Evolutionary conservation across 2,329 filamentous ascomycete genomes (phyloP).

Genomic region (Venturiaceae sp.): DNA sequence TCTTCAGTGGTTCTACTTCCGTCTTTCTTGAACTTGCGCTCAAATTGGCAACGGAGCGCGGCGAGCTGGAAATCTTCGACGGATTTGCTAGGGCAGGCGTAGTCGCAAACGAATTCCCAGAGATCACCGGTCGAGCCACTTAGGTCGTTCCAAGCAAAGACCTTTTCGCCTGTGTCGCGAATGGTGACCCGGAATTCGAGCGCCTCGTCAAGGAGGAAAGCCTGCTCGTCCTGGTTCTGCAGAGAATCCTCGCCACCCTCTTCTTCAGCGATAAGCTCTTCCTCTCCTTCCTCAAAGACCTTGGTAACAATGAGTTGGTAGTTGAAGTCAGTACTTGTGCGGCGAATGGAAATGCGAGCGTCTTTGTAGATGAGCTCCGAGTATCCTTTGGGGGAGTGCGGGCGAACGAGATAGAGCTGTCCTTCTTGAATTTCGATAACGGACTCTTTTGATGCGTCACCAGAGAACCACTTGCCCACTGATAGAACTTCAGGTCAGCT

Average conservation of each 20-base stretch:
- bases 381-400: conserved; percentile 91
- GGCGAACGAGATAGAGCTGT: conserved; percentile 93
- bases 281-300: conserved; percentile 95
- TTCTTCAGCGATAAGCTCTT: conserved; percentile 81
- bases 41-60: conserved; percentile 92
- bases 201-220: conserved; percentile 86
- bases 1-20: conserved; percentile 70
- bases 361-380: conserved; percentile 99
- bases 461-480: conserved; percentile 92
- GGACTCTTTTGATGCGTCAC: conserved; percentile 79
- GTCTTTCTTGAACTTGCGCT: conserved; percentile 80
- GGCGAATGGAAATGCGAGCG: conserved; percentile 81
- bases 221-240: conserved; percentile 90
- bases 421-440: conserved; percentile 92
- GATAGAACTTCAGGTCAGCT: background rate
- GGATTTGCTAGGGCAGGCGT: conserved; percentile 56
- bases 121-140: conserved; percentile 89
- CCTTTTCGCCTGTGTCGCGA: conserved; percentile 68
- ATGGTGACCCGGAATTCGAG: conserved; percentile 80
- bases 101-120: conserved; percentile 96
- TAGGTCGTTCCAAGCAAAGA: conserved; percentile 89
- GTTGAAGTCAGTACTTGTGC: conserved; percentile 89
- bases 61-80: conserved; percentile 73
- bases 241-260: conserved; percentile 73
- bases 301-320: conserved; percentile 96